phyloP scores from a whole-genome alignment of 164 flowering plant genomes.

The Vitis amurensis region DNA sequence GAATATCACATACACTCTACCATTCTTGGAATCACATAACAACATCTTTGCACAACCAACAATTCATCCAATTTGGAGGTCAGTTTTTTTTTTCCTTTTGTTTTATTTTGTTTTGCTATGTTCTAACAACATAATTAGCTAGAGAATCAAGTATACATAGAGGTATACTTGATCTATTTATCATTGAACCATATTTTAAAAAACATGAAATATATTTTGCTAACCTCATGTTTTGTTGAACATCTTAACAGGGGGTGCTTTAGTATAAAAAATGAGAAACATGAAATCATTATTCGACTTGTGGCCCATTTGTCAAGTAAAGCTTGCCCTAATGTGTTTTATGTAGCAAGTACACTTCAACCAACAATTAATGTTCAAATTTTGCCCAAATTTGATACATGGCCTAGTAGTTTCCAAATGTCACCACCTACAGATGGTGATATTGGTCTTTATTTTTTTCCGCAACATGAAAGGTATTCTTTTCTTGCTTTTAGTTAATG shows the following conservation, averaged over 20 bases:
- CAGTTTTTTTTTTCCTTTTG: background rate
- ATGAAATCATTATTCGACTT: conserved; percentile 12
- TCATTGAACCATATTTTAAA: too few relatives aligned
- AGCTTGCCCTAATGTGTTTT: conserved; percentile 19
- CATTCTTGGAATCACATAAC: background rate
- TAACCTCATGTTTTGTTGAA: background rate
- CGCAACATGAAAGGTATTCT: conserved; percentile 17
- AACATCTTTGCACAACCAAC: background rate
- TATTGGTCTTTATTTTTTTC: conserved; percentile 31
- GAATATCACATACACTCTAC: too few relatives aligned
- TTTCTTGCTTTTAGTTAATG: background rate
- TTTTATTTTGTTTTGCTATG: background rate
- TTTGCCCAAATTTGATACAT: conserved; percentile 18
- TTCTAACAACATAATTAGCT: background rate
- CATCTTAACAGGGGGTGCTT: conserved; percentile 26
- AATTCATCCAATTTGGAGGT: conserved; percentile 13
- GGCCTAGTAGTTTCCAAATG: conserved; percentile 24
- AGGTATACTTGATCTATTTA: too few relatives aligned
- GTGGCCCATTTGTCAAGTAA: conserved; percentile 24
- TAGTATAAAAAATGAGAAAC: conserved; percentile 1
- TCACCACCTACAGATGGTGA: conserved; percentile 18
- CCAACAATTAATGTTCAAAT: conserved; percentile 15
- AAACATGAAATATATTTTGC: background rate
- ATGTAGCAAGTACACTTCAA: conserved; percentile 20
- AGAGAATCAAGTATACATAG: too few relatives aligned